Evolutionary conservation across 2,329 filamentous ascomycete species (phyloP).

Genomic region (Xylariaceae sp.): DNA sequence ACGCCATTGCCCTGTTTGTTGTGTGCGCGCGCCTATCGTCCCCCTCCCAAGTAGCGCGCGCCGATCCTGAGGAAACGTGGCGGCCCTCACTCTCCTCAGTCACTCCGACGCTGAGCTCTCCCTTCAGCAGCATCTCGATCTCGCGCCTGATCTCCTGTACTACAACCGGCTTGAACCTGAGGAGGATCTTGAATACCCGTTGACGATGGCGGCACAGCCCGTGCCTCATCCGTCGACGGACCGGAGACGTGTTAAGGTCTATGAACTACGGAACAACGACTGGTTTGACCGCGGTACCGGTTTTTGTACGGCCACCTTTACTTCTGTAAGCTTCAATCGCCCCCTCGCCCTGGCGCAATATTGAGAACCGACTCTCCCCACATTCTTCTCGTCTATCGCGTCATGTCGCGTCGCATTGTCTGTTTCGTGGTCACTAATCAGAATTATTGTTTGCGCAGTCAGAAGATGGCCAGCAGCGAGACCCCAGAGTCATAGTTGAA

Average conservation of each 20-base stretch:
- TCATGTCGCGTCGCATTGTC: constrained; percentile 4
- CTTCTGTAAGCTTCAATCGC: constrained; percentile 54
- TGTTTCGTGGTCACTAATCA: constrained; percentile 15
- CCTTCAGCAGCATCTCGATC: constrained; percentile 55
- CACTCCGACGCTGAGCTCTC: constrained; percentile 52
- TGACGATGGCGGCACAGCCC: constrained; percentile 65
- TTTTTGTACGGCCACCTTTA: constrained; percentile 77
- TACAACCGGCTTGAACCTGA: constrained; percentile 47
- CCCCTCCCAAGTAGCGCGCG: constrained; percentile 29
- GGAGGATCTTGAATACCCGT: constrained; percentile 51
- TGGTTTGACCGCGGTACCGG: constrained; percentile 98
- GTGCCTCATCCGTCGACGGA: constrained; percentile 64
- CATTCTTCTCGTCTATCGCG: not conserved
- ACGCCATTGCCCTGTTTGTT: constrained; percentile 5
- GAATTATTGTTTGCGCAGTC: constrained; percentile 35
- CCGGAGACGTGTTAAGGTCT: constrained; percentile 89
- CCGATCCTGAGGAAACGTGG: constrained; percentile 42
- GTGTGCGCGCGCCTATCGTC: constrained; percentile 20
- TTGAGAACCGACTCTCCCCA: not conserved
- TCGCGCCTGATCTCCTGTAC: constrained; percentile 48
- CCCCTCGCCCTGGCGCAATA: not conserved
- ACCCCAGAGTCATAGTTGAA: constrained; percentile 82
- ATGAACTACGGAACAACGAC: constrained; percentile 96
- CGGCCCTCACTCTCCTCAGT: constrained; percentile 51
- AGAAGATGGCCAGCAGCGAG: constrained; percentile 61